Conservation (phyloP, 768 basidiomycete genomes). For the Mycena leptocephala region DNA sequence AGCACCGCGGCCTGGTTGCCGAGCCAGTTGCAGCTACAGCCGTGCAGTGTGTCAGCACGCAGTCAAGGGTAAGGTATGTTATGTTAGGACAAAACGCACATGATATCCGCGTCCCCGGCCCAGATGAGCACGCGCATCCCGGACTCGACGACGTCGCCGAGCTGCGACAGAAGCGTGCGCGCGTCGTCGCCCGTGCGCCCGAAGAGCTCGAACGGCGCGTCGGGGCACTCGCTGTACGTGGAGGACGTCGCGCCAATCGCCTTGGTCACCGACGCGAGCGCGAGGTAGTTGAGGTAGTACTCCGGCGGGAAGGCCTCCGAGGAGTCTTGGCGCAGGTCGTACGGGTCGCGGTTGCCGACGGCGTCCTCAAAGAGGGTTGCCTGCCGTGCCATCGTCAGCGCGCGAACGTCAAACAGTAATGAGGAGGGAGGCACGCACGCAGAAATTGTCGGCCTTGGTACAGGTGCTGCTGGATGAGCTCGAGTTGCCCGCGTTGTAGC, state of each 20-base stretch:
- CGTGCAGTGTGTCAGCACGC: no score
- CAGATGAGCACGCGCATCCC: constrained; percentile 48
- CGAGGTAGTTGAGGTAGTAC: constrained; percentile 67
- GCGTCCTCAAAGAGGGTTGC: constrained; percentile 60
- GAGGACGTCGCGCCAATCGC: constrained; percentile 68
- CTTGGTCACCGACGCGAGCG: constrained; percentile 48
- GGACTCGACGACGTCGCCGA: constrained; percentile 62
- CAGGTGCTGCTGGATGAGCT: constrained; percentile 66
- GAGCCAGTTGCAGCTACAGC: constrained; percentile 59
- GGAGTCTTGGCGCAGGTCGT: constrained; percentile 73
- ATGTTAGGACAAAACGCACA: not conserved
- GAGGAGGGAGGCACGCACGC: constrained; percentile 55
- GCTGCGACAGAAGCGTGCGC: constrained; percentile 65
- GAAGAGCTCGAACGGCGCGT: constrained; percentile 62
- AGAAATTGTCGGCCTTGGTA: constrained; percentile 65
- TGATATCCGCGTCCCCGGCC: not conserved
- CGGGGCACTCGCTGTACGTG: constrained; percentile 65
- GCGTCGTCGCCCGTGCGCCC: constrained; percentile 75
- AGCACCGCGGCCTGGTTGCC: constrained; percentile 59
- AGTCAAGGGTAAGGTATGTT: no score
- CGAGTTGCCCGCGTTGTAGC: constrained; percentile 68
- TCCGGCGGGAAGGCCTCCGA: constrained; percentile 70
- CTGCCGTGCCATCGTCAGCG: not conserved
- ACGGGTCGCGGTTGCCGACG: constrained; percentile 65
- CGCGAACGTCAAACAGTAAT: not conserved